These are phyloP conservation scores for Perilla frutescens DNA, from an alignment of 257 asterid genomes.

Conservation along the genomic window DNA sequence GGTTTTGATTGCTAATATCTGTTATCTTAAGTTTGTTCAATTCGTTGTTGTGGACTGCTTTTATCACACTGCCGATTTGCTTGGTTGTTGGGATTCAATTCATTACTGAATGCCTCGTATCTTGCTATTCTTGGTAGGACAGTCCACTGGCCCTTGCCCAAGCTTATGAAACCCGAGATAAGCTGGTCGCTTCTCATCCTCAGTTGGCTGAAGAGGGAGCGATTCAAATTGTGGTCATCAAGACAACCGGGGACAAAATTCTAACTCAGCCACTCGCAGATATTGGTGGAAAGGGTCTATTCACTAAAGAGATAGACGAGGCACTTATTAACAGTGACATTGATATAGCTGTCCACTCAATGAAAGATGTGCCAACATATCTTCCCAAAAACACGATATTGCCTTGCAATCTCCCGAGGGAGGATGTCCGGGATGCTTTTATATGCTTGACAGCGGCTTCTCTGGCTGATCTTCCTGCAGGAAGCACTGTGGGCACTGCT, in stretches of 20 bases:
- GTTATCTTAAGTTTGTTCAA: neutral
- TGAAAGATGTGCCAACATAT: conserved; percentile 99
- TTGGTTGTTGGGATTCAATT: neutral
- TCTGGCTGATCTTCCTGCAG: conserved; percentile 83
- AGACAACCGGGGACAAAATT: conserved; percentile 94
- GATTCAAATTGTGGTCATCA: conserved; percentile 78
- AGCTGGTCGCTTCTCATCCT: conserved; percentile 73
- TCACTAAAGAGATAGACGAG: conserved; percentile 96
- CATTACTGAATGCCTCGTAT: conserved; percentile 16
- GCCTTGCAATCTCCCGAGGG: conserved; percentile 97
- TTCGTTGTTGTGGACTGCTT: neutral
- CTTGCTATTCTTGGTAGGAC: conserved; percentile 50
- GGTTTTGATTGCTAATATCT: conserved; percentile 15
- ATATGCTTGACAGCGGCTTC: conserved; percentile 80
- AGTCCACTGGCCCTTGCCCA: conserved; percentile 99
- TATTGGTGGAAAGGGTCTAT: conserved; percentile 97
- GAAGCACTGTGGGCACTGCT: conserved; percentile 90
- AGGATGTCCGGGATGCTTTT: conserved; percentile 96
- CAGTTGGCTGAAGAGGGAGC: conserved; percentile 95
- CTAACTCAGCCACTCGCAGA: conserved; percentile 95
- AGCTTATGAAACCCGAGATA: conserved; percentile 90
- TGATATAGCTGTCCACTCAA: conserved; percentile 97
- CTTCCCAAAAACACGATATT: conserved; percentile 78
- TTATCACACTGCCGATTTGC: neutral
- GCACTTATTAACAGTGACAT: conserved; percentile 86